Percentiles rank a stretch among this genome's conserved stretches.
These are phyloP conservation scores for Afroboletus lepidellus DNA, from an alignment of 1,284 basidiomycete genomes.

Conservation along the genomic window DNA sequence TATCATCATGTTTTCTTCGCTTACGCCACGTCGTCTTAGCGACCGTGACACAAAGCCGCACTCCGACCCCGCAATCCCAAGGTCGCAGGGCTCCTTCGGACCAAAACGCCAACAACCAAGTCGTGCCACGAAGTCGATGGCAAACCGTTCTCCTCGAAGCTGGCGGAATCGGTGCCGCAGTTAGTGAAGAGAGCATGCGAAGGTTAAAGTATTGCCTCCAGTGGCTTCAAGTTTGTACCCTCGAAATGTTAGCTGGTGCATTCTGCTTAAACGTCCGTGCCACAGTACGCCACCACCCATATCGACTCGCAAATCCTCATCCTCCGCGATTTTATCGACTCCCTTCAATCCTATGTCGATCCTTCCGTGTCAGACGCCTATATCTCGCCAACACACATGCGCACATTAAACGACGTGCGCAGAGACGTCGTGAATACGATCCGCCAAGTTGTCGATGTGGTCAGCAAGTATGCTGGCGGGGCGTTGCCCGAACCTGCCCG, in stretches of 20 bases:
- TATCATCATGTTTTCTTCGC: slow-evolving; percentile 1
- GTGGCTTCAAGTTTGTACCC: slow-evolving; percentile 74
- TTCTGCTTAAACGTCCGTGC: slow-evolving; percentile 35
- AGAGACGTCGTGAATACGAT: slow-evolving; percentile 84
- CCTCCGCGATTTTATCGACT: slow-evolving; percentile 77
- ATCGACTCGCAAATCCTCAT: slow-evolving; percentile 87
- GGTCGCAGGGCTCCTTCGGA: slow-evolving; percentile 14
- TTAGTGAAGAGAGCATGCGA: slow-evolving; percentile 89
- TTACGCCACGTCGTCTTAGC: slow-evolving; percentile 6
- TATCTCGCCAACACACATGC: slow-evolving; percentile 56
- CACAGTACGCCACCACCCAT: slow-evolving; percentile 83
- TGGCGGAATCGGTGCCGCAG: slow-evolving; percentile 84
- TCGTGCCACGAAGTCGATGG: slow-evolving; percentile 74
- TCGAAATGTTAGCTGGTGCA: slow-evolving; percentile 35
- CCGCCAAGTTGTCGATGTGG: slow-evolving; percentile 85
- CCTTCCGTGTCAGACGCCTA: slow-evolving; percentile 32
- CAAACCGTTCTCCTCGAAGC: slow-evolving; percentile 83
- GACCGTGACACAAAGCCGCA: slow-evolving; percentile 12
- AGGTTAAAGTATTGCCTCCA: slow-evolving; percentile 83
- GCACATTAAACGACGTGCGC: slow-evolving; percentile 71
- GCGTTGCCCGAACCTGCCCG: slow-evolving; percentile 85
- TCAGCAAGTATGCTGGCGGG: slow-evolving; percentile 82
- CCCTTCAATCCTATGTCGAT: slow-evolving; percentile 50
- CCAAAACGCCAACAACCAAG: slow-evolving; percentile 38
- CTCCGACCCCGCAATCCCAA: slow-evolving; percentile 22